Conservation (phyloP, 2,329 filamentous ascomycete genomes). For the Cercospora canescens region DNA sequence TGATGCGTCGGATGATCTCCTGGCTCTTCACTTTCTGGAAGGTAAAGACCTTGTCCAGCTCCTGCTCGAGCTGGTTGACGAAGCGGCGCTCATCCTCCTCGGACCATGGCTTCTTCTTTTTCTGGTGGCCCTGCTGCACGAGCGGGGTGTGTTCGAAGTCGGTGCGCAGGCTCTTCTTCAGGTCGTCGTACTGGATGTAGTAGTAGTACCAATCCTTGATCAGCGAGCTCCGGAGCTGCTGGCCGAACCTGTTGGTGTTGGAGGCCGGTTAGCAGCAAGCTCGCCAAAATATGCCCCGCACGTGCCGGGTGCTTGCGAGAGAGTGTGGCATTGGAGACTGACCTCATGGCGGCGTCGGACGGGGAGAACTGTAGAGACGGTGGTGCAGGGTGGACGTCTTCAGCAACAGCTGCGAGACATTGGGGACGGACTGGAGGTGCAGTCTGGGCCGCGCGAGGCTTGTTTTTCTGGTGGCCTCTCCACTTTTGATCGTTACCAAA, state of each 20-base stretch:
- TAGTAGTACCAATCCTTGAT: slow-evolving; percentile 98
- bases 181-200: slow-evolving; percentile 95
- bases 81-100: slow-evolving; percentile 91
- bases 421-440: background rate
- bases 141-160: slow-evolving; percentile 59
- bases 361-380: background rate
- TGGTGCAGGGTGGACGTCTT: background rate
- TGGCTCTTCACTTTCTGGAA: slow-evolving; percentile 97
- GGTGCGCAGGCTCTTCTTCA: slow-evolving; percentile 83
- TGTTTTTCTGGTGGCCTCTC: background rate
- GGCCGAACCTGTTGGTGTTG: slow-evolving; percentile 69
- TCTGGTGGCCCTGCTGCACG: slow-evolving; percentile 37
- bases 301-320: background rate
- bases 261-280: background rate
- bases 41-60: slow-evolving; percentile 95
- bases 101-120: slow-evolving; percentile 67
- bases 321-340: background rate
- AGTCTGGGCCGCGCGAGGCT: background rate
- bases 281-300: slow-evolving; percentile 1
- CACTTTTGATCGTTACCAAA: background rate
- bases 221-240: slow-evolving; percentile 91
- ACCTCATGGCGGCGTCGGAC: background rate
- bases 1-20: slow-evolving; percentile 90
- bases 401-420: background rate
- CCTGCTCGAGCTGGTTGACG: slow-evolving; percentile 79